Evolutionary conservation across 2,329 filamentous ascomycete genomes (phyloP).

Genomic region (Calonectria crousiana): DNA sequence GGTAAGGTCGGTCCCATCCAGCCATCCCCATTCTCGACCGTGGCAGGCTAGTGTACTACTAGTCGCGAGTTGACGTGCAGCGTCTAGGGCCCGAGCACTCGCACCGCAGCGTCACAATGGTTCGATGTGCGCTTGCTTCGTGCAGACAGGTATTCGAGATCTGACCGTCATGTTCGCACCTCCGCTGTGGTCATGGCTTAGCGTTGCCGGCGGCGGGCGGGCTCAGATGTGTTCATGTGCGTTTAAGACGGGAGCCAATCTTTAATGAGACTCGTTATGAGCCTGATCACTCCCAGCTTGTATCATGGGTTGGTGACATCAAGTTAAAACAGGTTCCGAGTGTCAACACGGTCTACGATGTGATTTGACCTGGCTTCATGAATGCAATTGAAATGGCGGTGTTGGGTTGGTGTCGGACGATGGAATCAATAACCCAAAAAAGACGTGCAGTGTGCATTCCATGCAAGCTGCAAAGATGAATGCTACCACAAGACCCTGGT

Average conservation of each 20-base stretch:
- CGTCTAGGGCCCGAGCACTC: constrained; percentile 22
- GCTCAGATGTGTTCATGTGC: constrained; percentile 8
- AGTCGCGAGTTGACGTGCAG: constrained; percentile 26
- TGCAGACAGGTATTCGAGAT: constrained; percentile 17
- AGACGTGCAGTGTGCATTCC: constrained; percentile 19
- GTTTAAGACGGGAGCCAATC: not conserved
- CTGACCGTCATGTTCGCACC: constrained; percentile 11
- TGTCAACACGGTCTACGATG: not conserved
- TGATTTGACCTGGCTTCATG: not conserved
- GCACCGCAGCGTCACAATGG: constrained; percentile 11
- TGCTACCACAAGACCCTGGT: constrained; percentile 11
- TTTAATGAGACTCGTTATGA: not conserved
- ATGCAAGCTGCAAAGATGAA: constrained; percentile 20
- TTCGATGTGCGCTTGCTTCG: constrained; percentile 31
- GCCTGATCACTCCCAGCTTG: not conserved
- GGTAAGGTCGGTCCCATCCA: constrained; percentile 3
- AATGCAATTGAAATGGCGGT: constrained; percentile 7
- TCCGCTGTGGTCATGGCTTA: not conserved
- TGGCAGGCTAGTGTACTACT: not conserved
- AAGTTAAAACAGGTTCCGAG: not conserved
- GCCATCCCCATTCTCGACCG: constrained; percentile 17
- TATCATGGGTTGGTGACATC: not conserved
- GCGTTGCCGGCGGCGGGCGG: not conserved
- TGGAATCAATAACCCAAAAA: constrained; percentile 7
- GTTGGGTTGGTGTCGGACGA: constrained; percentile 1